Percentiles rank a stretch among this genome's conserved stretches.
Conservation (phyloP, 345 rosid genomes). For the Rhodamnia argentea region DNA sequence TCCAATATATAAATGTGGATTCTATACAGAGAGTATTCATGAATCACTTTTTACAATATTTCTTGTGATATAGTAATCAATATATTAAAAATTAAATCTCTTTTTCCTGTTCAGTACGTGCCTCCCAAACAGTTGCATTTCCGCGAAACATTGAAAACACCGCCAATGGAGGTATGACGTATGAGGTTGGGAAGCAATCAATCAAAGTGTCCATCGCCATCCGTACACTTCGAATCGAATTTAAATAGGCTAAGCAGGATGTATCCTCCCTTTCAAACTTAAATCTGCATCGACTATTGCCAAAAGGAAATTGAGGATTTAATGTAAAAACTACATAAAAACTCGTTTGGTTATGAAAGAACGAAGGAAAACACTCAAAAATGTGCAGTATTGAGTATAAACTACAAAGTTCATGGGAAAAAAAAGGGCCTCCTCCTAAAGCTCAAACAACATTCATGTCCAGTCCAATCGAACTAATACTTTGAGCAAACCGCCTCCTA, state of each 20-base stretch:
- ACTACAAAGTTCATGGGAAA: not conserved
- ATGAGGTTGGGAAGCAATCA: not conserved
- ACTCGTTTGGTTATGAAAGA: not conserved
- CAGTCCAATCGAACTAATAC: not conserved
- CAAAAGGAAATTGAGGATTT: not conserved
- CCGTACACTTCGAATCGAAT: not conserved
- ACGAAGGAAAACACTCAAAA: not conserved
- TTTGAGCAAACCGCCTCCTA: not conserved
- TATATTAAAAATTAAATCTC: not conserved
- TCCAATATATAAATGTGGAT: not conserved
- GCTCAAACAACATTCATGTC: not conserved
- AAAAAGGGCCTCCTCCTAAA: not conserved
- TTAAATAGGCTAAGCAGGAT: not conserved
- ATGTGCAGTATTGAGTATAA: not conserved
- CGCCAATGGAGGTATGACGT: not conserved
- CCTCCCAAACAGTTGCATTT: not conserved
- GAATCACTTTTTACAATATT: too few species aligned
- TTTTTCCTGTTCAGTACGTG: not conserved
- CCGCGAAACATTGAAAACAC: not conserved
- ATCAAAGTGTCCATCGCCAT: not conserved
- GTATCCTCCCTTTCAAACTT: not conserved
- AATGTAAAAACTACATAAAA: not conserved
- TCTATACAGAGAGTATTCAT: too few species aligned
- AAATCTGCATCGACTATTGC: not conserved
- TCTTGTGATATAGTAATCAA: too few species aligned